These are phyloP conservation scores for Pythium coloratum DNA, from an alignment of 352 stramenopile genomes.

Conservation along the genomic window DNA sequence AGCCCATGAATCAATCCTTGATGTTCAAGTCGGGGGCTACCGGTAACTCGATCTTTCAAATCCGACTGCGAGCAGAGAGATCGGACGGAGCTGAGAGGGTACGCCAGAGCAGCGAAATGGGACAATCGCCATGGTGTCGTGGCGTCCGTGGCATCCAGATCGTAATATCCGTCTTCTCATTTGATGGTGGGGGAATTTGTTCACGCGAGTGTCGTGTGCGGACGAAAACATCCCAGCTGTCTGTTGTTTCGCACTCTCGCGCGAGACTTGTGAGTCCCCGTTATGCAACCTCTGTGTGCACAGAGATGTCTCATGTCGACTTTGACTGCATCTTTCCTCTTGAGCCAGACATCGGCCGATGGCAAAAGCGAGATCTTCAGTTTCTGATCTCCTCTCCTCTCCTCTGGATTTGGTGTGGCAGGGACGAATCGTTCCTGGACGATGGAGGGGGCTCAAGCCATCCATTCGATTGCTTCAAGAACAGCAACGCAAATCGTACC, in stretches of 20 bases:
- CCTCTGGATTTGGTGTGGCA: no score
- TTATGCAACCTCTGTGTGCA: neutral
- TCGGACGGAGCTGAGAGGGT: neutral
- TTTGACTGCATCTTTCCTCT: neutral
- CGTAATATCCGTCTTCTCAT: no score
- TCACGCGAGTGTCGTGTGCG: neutral
- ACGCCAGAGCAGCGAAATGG: slow-evolving; percentile 1
- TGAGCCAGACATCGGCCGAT: neutral
- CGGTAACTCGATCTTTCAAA: no score
- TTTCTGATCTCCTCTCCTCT: neutral
- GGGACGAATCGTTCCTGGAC: no score
- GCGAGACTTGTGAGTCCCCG: neutral
- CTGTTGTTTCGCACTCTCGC: neutral
- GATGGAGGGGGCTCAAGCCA: no score
- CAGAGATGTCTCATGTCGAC: neutral
- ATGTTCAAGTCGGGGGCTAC: no score
- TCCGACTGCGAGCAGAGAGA: no score
- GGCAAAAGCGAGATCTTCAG: neutral
- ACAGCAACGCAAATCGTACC: no score
- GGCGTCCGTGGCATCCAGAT: no score
- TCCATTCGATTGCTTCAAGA: no score
- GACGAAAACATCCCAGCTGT: neutral
- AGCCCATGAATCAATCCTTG: no score
- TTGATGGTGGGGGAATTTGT: no score
- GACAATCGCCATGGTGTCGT: neutral